A percentile compares a stretch with the other conserved stretches of the same genome.
Conservation (phyloP, 2,329 filamentous ascomycete genomes). For the Trichoderma atrobrunneum region DNA sequence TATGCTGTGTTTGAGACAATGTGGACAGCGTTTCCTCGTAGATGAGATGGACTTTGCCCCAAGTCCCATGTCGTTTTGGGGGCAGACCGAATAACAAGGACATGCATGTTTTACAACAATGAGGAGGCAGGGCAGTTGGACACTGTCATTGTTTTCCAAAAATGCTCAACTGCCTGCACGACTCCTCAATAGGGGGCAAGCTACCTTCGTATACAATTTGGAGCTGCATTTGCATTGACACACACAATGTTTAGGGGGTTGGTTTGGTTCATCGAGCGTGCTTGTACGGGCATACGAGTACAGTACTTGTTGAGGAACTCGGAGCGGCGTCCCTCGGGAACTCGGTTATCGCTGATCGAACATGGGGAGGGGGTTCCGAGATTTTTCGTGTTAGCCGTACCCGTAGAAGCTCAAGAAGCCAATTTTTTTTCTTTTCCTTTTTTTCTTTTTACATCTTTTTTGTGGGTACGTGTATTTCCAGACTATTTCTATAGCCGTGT, state of each 20-base stretch:
- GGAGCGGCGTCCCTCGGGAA: not conserved
- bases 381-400: not conserved
- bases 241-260: not conserved
- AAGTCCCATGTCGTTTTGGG: not conserved
- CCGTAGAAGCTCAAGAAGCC: not conserved
- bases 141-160: not conserved
- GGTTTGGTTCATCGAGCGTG: not conserved
- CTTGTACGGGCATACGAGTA: not conserved
- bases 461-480: not conserved
- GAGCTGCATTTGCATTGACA: not conserved
- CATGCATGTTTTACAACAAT: not conserved
- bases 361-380: not conserved
- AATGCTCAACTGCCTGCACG: not conserved
- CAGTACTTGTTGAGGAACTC: not conserved
- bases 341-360: conserved; percentile 15
- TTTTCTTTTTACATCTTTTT: not conserved
- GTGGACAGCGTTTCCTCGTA: not conserved
- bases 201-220: not conserved
- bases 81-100: not conserved
- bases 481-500: not conserved
- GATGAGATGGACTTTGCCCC: too few species aligned
- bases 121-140: not conserved
- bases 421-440: not conserved
- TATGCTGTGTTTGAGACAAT: not conserved
- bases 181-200: not conserved